Evolutionary conservation across 805 yeast genomes (phyloP).

Genomic region (Ascoidea asiatica): DNA sequence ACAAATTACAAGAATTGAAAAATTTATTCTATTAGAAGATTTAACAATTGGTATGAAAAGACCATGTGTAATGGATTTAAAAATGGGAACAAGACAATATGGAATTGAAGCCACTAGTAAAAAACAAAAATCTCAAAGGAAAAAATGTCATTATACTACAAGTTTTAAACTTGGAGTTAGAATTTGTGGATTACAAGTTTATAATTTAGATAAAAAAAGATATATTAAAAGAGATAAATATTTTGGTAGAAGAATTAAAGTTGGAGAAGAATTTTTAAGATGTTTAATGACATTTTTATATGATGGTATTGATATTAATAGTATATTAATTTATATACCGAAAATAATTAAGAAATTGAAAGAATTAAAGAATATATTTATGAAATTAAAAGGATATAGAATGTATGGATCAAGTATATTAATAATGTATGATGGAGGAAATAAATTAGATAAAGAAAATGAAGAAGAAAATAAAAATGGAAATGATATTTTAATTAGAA

Average conservation of each 20-base stretch:
- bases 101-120: constrained; percentile 78
- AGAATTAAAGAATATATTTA: constrained; percentile 42
- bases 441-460: constrained; percentile 6
- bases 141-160: constrained; percentile 74
- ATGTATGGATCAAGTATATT: constrained; percentile 84
- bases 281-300: constrained; percentile 67
- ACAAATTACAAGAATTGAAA: constrained; percentile 47
- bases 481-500: constrained; percentile 30
- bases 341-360: constrained; percentile 43
- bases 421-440: constrained; percentile 73
- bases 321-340: constrained; percentile 58
- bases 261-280: constrained; percentile 67
- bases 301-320: constrained; percentile 47
- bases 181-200: constrained; percentile 88
- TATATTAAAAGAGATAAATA: constrained; percentile 78
- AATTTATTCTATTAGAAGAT: constrained; percentile 83
- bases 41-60: constrained; percentile 66
- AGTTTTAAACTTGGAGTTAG: constrained; percentile 76
- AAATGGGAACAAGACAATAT: constrained; percentile 98
- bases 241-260: constrained; percentile 67
- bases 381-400: constrained; percentile 56
- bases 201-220: constrained; percentile 32
- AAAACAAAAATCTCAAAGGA: constrained; percentile 68
- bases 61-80: constrained; percentile 89
- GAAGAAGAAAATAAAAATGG: constrained; percentile 10